A percentile compares a stretch with the other conserved stretches of the same genome.
These are phyloP conservation scores for Tinospora cordifolia DNA, from an alignment of 164 flowering plant genomes.

Conservation along the genomic window DNA sequence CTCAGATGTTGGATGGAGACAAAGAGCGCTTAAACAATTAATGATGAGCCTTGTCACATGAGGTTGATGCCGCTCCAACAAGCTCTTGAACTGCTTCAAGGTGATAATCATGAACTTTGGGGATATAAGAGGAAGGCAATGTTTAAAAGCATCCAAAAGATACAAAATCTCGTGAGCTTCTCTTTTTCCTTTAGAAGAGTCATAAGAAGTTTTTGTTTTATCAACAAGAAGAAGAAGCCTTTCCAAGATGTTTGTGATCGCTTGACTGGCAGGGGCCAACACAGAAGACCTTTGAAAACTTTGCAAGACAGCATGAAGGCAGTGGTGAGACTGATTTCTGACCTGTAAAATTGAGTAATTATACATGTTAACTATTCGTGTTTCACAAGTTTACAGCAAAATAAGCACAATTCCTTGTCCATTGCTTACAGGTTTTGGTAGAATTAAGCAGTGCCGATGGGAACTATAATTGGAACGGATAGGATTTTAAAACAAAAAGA, in stretches of 20 bases:
- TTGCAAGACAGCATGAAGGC: slow-evolving; percentile 50
- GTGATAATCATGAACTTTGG: slow-evolving; percentile 37
- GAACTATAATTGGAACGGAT: too few relatives aligned
- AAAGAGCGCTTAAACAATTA: slow-evolving; percentile 49
- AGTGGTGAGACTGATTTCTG: slow-evolving; percentile 51
- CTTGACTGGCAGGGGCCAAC: slow-evolving; percentile 67
- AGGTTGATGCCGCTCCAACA: slow-evolving; percentile 56
- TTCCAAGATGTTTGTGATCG: slow-evolving; percentile 48
- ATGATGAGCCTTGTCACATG: slow-evolving; percentile 62
- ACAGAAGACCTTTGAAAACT: slow-evolving; percentile 42
- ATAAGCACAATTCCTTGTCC: too few relatives aligned
- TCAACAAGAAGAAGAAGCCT: slow-evolving; percentile 73
- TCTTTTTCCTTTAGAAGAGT: slow-evolving; percentile 41
- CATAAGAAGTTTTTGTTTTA: slow-evolving; percentile 30
- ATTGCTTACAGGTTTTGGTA: too few relatives aligned
- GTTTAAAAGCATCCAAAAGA: slow-evolving; percentile 64
- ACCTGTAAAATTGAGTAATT: slow-evolving; percentile 41
- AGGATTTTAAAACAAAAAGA: too few relatives aligned
- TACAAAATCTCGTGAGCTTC: slow-evolving; percentile 76
- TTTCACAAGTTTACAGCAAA: too few relatives aligned
- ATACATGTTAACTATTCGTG: neutral
- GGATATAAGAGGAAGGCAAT: slow-evolving; percentile 68
- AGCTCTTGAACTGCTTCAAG: slow-evolving; percentile 59
- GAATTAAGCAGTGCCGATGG: too few relatives aligned
- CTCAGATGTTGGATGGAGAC: slow-evolving; percentile 42